phyloP scores from a whole-genome alignment of 768 basidiomycete species.

The Agaricus blazei region DNA sequence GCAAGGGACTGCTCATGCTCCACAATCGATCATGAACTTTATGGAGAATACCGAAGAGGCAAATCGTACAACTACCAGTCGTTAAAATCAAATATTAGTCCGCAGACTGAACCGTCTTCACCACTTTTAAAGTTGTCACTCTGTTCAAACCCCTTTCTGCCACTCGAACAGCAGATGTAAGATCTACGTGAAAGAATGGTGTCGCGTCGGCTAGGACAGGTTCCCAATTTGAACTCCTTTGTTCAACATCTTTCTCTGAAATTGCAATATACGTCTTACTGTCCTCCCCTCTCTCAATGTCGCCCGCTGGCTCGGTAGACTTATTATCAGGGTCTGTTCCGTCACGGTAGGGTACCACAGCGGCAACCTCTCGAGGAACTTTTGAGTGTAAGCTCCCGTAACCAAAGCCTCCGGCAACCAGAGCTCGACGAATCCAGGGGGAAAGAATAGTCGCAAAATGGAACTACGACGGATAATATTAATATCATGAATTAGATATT shows the following conservation, averaged over 20 bases:
- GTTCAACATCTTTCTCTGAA: conserved; percentile 7
- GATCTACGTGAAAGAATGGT: conserved; percentile 90
- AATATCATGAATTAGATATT: not conserved
- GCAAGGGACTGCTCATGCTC: no score
- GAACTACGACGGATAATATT: conserved; percentile 45
- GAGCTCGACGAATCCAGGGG: conserved; percentile 89
- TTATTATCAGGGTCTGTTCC: conserved; percentile 15
- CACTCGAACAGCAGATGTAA: conserved; percentile 63
- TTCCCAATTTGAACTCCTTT: conserved; percentile 15
- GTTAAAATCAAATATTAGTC: not conserved
- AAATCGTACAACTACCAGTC: not conserved
- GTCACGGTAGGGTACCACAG: conserved; percentile 65
- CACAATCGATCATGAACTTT: not conserved
- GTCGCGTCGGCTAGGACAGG: conserved; percentile 50
- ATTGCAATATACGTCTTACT: conserved; percentile 12
- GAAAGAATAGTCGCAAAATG: conserved; percentile 92
- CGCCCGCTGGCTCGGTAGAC: conserved; percentile 16
- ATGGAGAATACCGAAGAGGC: not conserved
- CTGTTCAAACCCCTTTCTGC: conserved; percentile 47
- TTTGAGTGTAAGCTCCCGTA: conserved; percentile 43
- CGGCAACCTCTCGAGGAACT: conserved; percentile 60
- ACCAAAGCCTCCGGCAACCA: conserved; percentile 90
- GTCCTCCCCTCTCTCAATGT: conserved; percentile 18
- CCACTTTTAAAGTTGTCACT: not conserved
- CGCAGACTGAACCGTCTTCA: not conserved